Conservation (phyloP, 768 basidiomycete species). For the Ramaria sp. region DNA sequence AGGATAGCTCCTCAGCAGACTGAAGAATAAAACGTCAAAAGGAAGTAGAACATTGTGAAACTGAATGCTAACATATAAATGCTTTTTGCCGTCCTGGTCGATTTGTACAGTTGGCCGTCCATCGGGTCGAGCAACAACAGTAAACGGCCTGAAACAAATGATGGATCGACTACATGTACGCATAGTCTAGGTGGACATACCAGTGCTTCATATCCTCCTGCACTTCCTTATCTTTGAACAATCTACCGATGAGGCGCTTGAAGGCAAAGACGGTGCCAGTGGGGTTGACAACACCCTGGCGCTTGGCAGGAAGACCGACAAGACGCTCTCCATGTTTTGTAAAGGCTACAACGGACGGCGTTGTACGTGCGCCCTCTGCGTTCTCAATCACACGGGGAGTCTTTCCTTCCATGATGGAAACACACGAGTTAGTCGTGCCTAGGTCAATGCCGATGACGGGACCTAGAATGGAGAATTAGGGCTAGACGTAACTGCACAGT, state of each 20-base stretch:
- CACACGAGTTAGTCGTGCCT: slow-evolving; percentile 88
- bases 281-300: slow-evolving; percentile 94
- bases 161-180: neutral
- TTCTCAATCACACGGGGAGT: slow-evolving; percentile 94
- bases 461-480: slow-evolving; percentile 31
- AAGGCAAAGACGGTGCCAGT: slow-evolving; percentile 89
- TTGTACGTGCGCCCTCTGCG: slow-evolving; percentile 94
- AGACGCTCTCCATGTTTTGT: slow-evolving; percentile 97
- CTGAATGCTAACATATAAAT: slow-evolving; percentile 51
- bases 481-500: slow-evolving; percentile 2
- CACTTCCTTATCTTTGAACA: slow-evolving; percentile 89
- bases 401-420: slow-evolving; percentile 93
- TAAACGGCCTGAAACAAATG: slow-evolving; percentile 54
- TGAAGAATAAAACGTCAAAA: slow-evolving; percentile 21
- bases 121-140: slow-evolving; percentile 58
- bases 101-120: slow-evolving; percentile 76
- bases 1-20: slow-evolving; percentile 80
- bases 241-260: slow-evolving; percentile 90
- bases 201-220: slow-evolving; percentile 83
- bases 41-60: neutral
- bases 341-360: slow-evolving; percentile 97
- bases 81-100: slow-evolving; percentile 75
- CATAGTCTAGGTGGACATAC: slow-evolving; percentile 27
- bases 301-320: slow-evolving; percentile 92
- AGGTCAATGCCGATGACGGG: slow-evolving; percentile 96